Base-by-base conservation (phyloP, 1,284 basidiomycete species). In the Pyrrhoderma noxium region DNA sequence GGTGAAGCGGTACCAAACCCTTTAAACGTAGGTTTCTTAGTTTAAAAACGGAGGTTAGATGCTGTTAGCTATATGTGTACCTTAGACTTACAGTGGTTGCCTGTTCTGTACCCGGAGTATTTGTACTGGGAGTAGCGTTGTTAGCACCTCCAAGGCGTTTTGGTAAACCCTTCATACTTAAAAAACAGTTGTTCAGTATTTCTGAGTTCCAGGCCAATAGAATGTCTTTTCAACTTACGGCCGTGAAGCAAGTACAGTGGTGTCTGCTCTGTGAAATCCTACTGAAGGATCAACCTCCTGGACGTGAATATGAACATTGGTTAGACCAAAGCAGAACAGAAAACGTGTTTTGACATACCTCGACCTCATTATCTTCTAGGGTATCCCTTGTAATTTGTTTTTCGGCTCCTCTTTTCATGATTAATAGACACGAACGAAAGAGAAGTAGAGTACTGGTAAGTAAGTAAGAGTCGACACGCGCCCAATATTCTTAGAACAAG, bases 301-400 rank as follows among this genome's bases (percentile, higher is more conserved):
- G n/a, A n/a, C n/a, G n/a, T n/a, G n/a, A 40, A 43, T 22, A 41
- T n/a, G 37, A 36, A 37, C 23, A 14, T 42, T 13, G 16, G 13
- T 38, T 21, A n/a, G 47, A 23, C 25, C 34, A 13, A 23, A 2
- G 14, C 36, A 31, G 49, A 4, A 42, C 16, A 9, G 9, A 35
- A n/a, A 11, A 19, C n/a, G 13, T 38, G 23, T 7, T 14, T 22
- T 47, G 23, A 25, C 31, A 25, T 22, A 54, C 41, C 48, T 56
- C 57, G 50, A 53, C 53, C 49, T 67, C 65, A 1, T 59, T 57
- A 40, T 59, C 61, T 38, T 62, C 64, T 19, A 52, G 51, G 38
- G 64, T 65, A 45, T 72, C 70, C 53, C 64, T 66, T 3, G 64
- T 67, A 7, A 66, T 52, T 54, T 72, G 67, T 18, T 62, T 61